Conservation (phyloP, 176 grass and related monocot species). For the Puccinellia tenuiflora region DNA sequence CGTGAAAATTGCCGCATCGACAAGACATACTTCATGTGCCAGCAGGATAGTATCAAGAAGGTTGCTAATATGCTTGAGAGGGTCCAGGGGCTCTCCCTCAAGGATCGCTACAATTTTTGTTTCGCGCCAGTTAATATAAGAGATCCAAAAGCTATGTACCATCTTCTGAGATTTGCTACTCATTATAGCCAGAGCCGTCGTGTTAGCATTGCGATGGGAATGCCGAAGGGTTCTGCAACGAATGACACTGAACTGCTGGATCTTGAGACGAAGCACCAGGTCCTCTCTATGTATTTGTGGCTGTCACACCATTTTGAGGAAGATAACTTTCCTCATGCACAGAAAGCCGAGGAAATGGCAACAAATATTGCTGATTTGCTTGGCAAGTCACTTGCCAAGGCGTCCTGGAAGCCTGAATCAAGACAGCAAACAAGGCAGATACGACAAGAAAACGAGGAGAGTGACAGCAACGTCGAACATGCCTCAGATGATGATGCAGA, state of each 20-base stretch:
- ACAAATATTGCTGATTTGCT: conserved; percentile 78
- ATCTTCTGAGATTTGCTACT: conserved; percentile 83
- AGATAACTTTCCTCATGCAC: conserved; percentile 69
- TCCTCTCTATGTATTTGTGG: conserved; percentile 93
- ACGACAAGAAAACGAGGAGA: conserved; percentile 17
- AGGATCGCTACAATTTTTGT: conserved; percentile 89
- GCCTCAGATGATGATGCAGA: conserved; percentile 25
- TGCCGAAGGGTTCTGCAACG: conserved; percentile 72
- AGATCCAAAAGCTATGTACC: conserved; percentile 96
- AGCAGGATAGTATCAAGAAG: conserved; percentile 69
- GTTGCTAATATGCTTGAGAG: conserved; percentile 96
- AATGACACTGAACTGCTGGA: conserved; percentile 93
- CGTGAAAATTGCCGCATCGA: conserved; percentile 74
- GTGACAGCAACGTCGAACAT: conserved; percentile 12
- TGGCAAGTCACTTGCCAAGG: conserved; percentile 67
- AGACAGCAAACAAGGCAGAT: conserved; percentile 46
- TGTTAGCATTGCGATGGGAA: conserved; percentile 85
- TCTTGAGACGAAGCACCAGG: conserved; percentile 96
- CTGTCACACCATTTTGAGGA: conserved; percentile 84
- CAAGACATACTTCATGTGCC: conserved; percentile 78
- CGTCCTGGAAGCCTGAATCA: conserved; percentile 83
- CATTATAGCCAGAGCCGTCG: conserved; percentile 65
- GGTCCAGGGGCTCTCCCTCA: conserved; percentile 67
- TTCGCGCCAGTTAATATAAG: conserved; percentile 93
- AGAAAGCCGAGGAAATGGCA: conserved; percentile 87